Conservation (phyloP, 2,329 filamentous ascomycete genomes). For the Talaromyces sp. region DNA sequence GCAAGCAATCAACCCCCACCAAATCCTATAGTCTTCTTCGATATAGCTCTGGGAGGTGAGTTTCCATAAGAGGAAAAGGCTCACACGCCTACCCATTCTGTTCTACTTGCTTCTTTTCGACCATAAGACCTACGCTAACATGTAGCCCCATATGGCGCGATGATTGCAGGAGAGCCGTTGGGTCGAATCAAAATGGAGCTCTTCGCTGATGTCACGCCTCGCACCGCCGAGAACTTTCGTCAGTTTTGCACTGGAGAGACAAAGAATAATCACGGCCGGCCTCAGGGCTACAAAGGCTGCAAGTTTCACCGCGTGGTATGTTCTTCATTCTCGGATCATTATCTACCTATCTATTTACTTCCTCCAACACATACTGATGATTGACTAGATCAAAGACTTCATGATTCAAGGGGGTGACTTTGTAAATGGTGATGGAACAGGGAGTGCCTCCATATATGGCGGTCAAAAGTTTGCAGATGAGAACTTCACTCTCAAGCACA, state of each 20-base stretch:
- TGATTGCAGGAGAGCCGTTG: constrained; percentile 65
- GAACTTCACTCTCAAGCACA: constrained; percentile 77
- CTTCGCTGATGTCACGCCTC: constrained; percentile 76
- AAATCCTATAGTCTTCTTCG: constrained; percentile 48
- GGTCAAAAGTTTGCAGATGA: constrained; percentile 81
- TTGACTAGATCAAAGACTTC: constrained; percentile 75
- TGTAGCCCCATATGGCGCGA: not conserved
- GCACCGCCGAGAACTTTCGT: constrained; percentile 93
- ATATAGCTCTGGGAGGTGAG: constrained; percentile 45
- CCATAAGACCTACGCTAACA: too few relatives aligned
- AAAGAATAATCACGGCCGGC: constrained; percentile 68
- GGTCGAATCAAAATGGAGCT: constrained; percentile 88
- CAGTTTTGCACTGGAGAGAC: constrained; percentile 94
- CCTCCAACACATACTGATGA: not conserved
- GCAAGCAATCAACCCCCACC: constrained; percentile 12
- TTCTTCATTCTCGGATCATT: constrained; percentile 22
- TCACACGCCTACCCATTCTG: not conserved
- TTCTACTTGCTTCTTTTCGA: too few relatives aligned
- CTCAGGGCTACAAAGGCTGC: constrained; percentile 89
- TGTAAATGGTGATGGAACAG: constrained; percentile 85
- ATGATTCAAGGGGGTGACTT: constrained; percentile 99
- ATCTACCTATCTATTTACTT: not conserved
- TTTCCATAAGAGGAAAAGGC: not conserved
- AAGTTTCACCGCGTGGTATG: constrained; percentile 90
- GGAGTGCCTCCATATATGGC: constrained; percentile 82